A percentile compares a stretch with the other conserved stretches of the same genome.
Conservation (phyloP, 441 rosid species). For the Syzygium malaccense region DNA sequence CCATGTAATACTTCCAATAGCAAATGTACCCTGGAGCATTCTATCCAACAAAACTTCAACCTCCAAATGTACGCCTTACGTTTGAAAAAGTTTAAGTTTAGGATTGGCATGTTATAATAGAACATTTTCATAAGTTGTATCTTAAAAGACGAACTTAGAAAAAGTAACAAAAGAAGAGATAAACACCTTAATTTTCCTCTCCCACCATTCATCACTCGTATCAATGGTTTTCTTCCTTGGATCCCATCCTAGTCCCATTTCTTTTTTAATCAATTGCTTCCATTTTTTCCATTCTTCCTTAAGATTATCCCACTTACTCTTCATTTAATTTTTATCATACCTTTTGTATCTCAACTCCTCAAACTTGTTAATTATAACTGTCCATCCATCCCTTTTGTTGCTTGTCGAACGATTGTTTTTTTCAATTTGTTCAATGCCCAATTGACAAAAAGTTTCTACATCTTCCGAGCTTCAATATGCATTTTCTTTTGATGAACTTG, state of each 20-base stretch:
- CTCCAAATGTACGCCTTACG: rapidly evolving
- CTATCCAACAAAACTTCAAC: neutral
- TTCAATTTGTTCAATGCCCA: neutral
- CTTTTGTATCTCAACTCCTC: neutral
- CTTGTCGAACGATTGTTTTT: no score
- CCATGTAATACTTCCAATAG: neutral
- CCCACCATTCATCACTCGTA: no score
- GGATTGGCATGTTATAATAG: neutral
- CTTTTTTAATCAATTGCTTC: no score
- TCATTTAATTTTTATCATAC: neutral
- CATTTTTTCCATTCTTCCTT: neutral
- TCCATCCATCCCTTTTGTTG: neutral
- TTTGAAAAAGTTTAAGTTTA: neutral
- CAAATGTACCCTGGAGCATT: neutral
- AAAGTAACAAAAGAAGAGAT: no score
- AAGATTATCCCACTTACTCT: neutral
- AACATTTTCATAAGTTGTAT: no score
- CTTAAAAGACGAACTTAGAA: neutral
- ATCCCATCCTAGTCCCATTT: no score
- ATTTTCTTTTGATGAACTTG: no score
- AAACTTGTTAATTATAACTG: neutral
- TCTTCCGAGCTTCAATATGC: no score
- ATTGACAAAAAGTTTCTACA: neutral
- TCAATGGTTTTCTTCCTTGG: no score
- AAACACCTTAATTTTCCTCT: no score